Base-by-base conservation (phyloP, 2,329 filamentous ascomycete genomes). In the Mycosphaerella sp. region DNA sequence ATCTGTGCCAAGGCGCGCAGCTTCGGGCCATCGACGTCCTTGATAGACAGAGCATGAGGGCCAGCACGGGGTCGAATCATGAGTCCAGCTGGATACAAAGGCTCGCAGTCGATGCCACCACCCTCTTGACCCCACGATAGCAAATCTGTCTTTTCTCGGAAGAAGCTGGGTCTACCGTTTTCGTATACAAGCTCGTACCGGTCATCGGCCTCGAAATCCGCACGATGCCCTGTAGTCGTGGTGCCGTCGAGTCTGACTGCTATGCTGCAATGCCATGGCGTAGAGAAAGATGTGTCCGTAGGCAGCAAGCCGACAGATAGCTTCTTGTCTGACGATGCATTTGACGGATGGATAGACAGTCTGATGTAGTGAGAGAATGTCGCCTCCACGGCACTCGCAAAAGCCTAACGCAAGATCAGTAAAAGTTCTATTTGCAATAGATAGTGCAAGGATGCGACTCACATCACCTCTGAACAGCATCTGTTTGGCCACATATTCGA, bases 161-260 rank as follows among this genome's bases (percentile, higher is more conserved):
- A 55, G 45, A 49, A 55, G 45, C 47, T 51, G 16, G 53, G 53
- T 17, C 32, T 41, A 12, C 50, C 50, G 16, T 50, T 37, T n/a
- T 47, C 44, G 50, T 43, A 10, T 14, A 53, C 34, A 4, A 55
- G 41, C 35, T 55, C 49, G 36, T 49, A 55, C 28, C 53, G 49
- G 13, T 52, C 44, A 17, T 55, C 53, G 13, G 50, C 44, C 27
- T 52, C 44, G 17, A 55, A 55, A 44, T 42, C 27, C 10, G 40
- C 41, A 18, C 36, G 50, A 25, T 52, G 53, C 16, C 49, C 53
- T 7, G 49, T 55, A 18, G 51, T 55, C 17, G 52, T 58, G 28
- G 44, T 52, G 39, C 59, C 59, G 41, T 62, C 55, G 12, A 54
- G 48, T 44, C 57, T 59, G 41, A 55, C 46, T n/a, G 53, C 53